Evolutionary conservation across 176 grass and related monocot genomes (phyloP), one percentile per base, ranked within the genome.

Genomic region (Calamus simplicifolius): DNA sequence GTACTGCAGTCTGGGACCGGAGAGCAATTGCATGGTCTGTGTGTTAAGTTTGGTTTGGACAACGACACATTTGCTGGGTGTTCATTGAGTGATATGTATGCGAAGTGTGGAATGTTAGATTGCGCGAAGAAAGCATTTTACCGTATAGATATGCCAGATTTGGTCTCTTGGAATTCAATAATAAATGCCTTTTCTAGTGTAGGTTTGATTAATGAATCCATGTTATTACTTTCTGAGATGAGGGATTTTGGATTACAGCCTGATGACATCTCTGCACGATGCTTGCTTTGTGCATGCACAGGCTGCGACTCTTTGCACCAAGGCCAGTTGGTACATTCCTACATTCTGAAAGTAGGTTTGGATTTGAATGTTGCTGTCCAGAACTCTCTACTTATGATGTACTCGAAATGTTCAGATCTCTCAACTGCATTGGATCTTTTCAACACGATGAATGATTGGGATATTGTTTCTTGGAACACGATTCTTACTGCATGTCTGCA

Each of bases 51-150:
- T 62, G 50, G 69, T 14, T 26, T 62, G 18, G 50, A 62, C 25
- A 63, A 18, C 4, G 59, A 62, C 16, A 50, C 59, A 62, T 72
- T 72, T 72, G 49, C 58, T 72, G 69, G 69, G 27, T 62, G 58
- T 62, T 72, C 69, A 31, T 18, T 72, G 50, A 72, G 69, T 62
- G 58, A 72, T n/a, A 72, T 72, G 69, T 72, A 72, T 62, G 58
- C 69, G 4, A 61, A 29, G 14, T 72, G 69, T 61, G 49, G 57
- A 72, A 54, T 16, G 48, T 62, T 72, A 43, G 28, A 72, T 72
- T 54, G 57, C 38, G 59, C 49, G 13, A 62, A 54, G 49, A 62
- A 26, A 50, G 49, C 58, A 25, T 72, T 72, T 54, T 38, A 53
- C 26, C 26, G 17, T 18, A 62, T 72, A 38, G 49, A 72, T 53